Evolutionary conservation across 352 stramenopile species (phyloP).

Genomic region (Globisporangium echinulatum): DNA sequence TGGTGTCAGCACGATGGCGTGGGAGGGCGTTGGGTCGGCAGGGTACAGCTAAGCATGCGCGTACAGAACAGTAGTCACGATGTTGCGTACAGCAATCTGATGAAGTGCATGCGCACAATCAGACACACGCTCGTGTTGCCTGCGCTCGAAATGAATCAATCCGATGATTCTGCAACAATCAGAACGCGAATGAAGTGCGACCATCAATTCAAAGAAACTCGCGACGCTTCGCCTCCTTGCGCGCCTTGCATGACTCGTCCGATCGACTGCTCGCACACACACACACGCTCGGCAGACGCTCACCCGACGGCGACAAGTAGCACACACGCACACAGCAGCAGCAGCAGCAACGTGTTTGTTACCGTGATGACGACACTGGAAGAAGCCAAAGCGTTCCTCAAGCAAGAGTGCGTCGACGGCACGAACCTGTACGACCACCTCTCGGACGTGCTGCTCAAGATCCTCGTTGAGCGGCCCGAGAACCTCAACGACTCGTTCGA

Average conservation of each 20-base stretch:
- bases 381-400: conserved; percentile 85
- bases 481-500: conserved; percentile 86
- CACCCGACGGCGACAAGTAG: background rate
- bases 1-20: conserved; percentile 58
- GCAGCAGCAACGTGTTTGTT: no score
- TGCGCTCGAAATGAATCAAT: background rate
- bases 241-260: background rate
- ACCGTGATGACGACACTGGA: conserved; percentile 67
- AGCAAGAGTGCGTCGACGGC: conserved; percentile 65
- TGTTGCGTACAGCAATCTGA: no score
- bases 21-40: conserved; percentile 62
- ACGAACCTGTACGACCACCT: conserved; percentile 85
- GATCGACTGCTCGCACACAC: background rate
- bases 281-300: background rate
- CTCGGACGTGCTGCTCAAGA: conserved; percentile 82
- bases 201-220: background rate
- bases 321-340: background rate
- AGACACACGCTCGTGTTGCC: no score
- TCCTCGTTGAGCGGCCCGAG: conserved; percentile 77
- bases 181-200: background rate
- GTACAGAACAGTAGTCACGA: background rate
- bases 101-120: no score
- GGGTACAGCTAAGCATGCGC: conserved; percentile 34
- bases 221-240: background rate
- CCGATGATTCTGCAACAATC: background rate